Percentiles rank a stretch among this genome's conserved stretches.
phyloP scores from a whole-genome alignment of 2,329 filamentous ascomycete genomes.

The Emmonsiellopsis sp. region DNA sequence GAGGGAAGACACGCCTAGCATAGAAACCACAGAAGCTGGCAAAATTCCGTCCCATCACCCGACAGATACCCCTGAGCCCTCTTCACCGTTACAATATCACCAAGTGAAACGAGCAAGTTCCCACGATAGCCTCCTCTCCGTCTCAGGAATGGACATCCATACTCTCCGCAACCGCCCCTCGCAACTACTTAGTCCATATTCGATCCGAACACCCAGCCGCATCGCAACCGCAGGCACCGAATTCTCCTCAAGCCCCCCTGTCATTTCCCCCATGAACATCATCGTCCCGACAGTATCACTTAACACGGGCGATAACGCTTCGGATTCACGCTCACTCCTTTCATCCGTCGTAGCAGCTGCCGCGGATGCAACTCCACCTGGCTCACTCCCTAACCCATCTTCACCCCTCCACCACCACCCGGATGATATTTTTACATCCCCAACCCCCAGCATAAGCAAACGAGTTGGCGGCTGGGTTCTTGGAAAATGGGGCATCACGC shows the following conservation, averaged over 20 bases:
- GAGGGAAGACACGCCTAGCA: conserved; percentile 19
- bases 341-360: conserved; percentile 24
- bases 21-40: background rate
- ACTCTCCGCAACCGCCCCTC: conserved; percentile 67
- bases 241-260: conserved; percentile 28
- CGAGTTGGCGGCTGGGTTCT: conserved; percentile 57
- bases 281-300: conserved; percentile 23
- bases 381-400: conserved; percentile 15
- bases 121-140: conserved; percentile 81
- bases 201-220: conserved; percentile 38
- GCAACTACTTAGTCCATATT: conserved; percentile 52
- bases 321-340: conserved; percentile 25
- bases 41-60: background rate
- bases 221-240: conserved; percentile 37
- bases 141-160: conserved; percentile 83
- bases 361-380: conserved; percentile 15
- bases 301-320: conserved; percentile 8
- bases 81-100: conserved; percentile 24
- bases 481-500: conserved; percentile 52
- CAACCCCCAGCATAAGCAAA: conserved; percentile 30
- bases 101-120: conserved; percentile 59
- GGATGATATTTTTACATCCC: conserved; percentile 10
- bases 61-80: background rate
- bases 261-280: conserved; percentile 30
- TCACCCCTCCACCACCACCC: background rate